Percentiles rank a stretch among this genome's conserved stretches.
phyloP scores from a whole-genome alignment of 257 asterid species.

The Fraxinus excelsior region DNA sequence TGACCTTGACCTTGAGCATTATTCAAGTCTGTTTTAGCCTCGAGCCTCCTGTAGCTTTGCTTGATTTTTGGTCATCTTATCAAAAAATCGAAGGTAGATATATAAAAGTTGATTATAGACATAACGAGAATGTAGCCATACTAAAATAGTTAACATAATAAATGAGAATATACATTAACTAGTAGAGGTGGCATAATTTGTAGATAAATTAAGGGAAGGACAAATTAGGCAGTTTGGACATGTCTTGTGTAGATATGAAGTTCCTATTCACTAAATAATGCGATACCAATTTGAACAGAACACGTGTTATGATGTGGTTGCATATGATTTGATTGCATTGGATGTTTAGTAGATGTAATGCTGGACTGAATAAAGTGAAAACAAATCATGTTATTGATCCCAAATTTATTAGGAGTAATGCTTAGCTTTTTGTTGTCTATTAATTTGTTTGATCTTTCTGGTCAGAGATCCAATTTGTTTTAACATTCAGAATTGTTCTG shows the following conservation, averaged over 20 bases:
- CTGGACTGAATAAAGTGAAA: background rate
- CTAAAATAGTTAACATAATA: background rate
- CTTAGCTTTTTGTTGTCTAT: background rate
- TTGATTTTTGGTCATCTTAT: background rate
- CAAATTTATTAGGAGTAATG: background rate
- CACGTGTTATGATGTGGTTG: background rate
- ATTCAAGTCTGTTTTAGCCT: background rate
- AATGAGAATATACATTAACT: background rate
- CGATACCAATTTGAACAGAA: background rate
- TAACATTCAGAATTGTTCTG: slow-evolving; percentile 26
- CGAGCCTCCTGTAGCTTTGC: background rate
- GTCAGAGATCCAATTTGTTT: slow-evolving; percentile 7
- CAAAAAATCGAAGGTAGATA: background rate
- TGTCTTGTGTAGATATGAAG: background rate
- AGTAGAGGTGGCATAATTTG: background rate
- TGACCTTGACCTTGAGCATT: background rate
- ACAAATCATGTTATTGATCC: background rate
- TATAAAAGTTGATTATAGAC: background rate
- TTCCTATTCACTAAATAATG: background rate
- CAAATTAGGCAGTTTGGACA: background rate
- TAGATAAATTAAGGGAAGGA: background rate
- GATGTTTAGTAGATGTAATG: background rate
- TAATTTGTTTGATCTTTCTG: slow-evolving; percentile 1
- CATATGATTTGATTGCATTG: background rate
- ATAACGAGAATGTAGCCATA: background rate